A percentile compares a stretch with the other conserved stretches of the same genome.
These are phyloP conservation scores for Trichoderma aggressivum DNA, from an alignment of 2,329 filamentous ascomycete species.

Conservation along the genomic window DNA sequence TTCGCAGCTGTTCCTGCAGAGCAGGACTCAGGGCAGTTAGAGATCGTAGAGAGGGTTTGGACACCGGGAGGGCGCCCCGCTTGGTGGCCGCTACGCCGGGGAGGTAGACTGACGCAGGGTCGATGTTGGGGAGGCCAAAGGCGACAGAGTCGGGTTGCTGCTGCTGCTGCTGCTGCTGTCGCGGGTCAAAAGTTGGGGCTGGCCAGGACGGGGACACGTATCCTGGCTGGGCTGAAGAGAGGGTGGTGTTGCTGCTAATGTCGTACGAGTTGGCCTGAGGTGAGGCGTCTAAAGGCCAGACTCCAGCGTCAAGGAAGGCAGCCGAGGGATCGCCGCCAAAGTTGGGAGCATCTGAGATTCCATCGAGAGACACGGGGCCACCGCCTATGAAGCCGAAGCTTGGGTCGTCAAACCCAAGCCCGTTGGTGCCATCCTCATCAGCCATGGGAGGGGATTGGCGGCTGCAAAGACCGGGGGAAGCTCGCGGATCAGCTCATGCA, in stretches of 20 bases:
- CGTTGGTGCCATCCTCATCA: conserved; percentile 38
- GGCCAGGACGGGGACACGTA: conserved; percentile 37
- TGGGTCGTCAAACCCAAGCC: conserved; percentile 45
- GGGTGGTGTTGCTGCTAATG: conserved; percentile 36
- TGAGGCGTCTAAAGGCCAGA: conserved; percentile 49
- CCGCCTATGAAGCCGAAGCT: conserved; percentile 38
- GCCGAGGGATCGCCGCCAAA: conserved; percentile 34
- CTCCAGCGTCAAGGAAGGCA: conserved; percentile 33
- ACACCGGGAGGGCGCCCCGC: conserved; percentile 28
- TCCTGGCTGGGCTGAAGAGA: conserved; percentile 33
- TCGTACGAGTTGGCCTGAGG: conserved; percentile 48
- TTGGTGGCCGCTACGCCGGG: conserved; percentile 22
- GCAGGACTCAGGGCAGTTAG: conserved; percentile 49
- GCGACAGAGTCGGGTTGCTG: conserved; percentile 33
- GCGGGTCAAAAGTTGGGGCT: conserved; percentile 32
- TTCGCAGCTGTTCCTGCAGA: conserved; percentile 58
- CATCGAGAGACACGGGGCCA: conserved; percentile 28
- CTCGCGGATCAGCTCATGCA: conserved; percentile 18
- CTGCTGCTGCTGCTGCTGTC: background rate
- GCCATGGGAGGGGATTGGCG: conserved; percentile 31
- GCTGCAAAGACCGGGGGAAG: conserved; percentile 14
- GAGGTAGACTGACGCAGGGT: conserved; percentile 35
- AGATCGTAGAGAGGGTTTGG: conserved; percentile 30
- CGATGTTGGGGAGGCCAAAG: conserved; percentile 34
- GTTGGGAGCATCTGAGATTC: conserved; percentile 33